phyloP scores from a whole-genome alignment of 2,329 filamentous ascomycete species.

The Talaromyces verruculosus region DNA sequence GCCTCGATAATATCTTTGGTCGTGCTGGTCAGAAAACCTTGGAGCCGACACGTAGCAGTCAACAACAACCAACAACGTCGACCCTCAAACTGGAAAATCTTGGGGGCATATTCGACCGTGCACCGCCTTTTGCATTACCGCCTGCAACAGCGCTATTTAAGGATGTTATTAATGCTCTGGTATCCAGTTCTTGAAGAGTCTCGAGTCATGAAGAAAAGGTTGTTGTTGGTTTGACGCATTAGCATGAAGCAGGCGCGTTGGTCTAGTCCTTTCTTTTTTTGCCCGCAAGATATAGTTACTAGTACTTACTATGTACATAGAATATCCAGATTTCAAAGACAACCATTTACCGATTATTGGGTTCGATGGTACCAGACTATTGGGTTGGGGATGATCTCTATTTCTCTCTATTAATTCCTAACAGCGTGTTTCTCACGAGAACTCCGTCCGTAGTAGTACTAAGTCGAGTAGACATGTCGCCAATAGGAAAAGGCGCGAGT shows the following conservation, averaged over 20 bases:
- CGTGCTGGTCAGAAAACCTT: conserved; percentile 13
- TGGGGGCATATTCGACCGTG: conserved; percentile 40
- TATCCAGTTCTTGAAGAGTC: conserved; percentile 16
- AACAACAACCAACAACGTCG: conserved; percentile 6
- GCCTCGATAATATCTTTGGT: conserved; percentile 38
- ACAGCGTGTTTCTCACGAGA: background rate
- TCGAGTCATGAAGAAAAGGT: conserved; percentile 8
- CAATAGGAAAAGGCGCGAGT: conserved; percentile 16
- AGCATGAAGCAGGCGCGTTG: conserved; percentile 5
- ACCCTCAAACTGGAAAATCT: conserved; percentile 29
- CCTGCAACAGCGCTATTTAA: conserved; percentile 40
- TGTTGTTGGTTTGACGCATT: background rate
- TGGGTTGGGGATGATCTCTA: background rate
- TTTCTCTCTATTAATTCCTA: background rate
- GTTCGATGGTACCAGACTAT: background rate
- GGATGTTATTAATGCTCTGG: conserved; percentile 39
- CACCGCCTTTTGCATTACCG: conserved; percentile 41
- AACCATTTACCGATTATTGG: background rate
- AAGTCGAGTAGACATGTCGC: background rate
- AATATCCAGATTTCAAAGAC: background rate
- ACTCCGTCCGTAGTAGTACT: too few relatives aligned
- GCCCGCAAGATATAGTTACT: background rate
- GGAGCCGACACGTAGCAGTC: conserved; percentile 10
- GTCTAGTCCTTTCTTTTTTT: background rate
- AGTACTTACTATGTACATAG: background rate